Evolutionary conservation across 345 rosid species (phyloP).

Genomic region (Eucalyptus urophylla): DNA sequence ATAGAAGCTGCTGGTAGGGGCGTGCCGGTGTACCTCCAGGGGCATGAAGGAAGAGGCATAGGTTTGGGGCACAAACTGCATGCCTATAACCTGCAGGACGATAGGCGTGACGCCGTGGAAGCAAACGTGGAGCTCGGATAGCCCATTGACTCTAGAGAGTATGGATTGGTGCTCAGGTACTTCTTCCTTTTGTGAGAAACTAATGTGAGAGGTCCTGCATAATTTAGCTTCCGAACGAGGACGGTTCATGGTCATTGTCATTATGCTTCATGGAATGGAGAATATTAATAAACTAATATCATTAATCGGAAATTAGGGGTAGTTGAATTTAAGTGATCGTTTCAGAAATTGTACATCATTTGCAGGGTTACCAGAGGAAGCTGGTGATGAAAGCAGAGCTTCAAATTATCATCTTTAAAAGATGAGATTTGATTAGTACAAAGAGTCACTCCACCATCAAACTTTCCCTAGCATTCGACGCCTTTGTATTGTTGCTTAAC

Average conservation of each 20-base stretch:
- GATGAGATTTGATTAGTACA: background rate
- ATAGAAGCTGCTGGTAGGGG: background rate
- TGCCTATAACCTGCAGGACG: background rate
- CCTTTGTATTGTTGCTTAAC: background rate
- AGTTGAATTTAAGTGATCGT: background rate
- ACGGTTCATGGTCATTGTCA: background rate
- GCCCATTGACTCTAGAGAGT: conserved; percentile 84
- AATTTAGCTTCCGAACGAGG: background rate
- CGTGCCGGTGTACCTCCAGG: background rate
- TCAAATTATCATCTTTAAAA: background rate
- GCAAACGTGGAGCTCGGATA: conserved; percentile 81
- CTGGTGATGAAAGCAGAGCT: background rate
- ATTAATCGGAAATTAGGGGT: background rate
- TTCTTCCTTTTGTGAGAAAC: background rate
- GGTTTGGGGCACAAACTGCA: background rate
- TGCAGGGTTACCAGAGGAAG: background rate
- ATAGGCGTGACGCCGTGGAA: background rate
- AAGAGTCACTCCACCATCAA: background rate
- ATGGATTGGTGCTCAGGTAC: conserved; percentile 70
- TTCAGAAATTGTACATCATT: background rate
- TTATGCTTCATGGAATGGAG: background rate
- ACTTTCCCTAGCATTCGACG: background rate
- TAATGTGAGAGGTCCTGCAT: background rate
- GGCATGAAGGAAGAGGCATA: background rate
- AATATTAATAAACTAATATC: background rate